Percentiles rank a stretch among this genome's conserved stretches.
phyloP scores from a whole-genome alignment of 2,329 filamentous ascomycete genomes.

The Blumeriella jaapii region DNA sequence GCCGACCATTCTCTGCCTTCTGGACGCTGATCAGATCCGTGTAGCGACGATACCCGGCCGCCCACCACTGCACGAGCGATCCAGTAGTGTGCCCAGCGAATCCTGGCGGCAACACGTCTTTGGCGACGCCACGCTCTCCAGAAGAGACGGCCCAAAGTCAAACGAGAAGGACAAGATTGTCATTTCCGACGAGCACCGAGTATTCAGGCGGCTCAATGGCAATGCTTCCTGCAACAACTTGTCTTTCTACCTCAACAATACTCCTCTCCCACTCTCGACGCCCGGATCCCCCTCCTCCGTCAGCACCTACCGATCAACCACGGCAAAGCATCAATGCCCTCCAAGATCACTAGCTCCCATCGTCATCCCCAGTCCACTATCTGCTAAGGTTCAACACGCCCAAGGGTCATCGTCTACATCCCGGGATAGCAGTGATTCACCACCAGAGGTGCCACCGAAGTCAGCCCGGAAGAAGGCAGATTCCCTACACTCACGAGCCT shows the following conservation, averaged over 20 bases:
- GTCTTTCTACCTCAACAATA: no score
- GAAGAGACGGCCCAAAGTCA: constrained; percentile 25
- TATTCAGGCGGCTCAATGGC: no score
- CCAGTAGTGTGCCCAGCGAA: constrained; percentile 46
- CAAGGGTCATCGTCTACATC: constrained; percentile 21
- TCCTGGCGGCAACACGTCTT: constrained; percentile 36
- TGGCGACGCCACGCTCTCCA: constrained; percentile 26
- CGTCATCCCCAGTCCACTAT: constrained; percentile 36
- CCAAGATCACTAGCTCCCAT: constrained; percentile 45
- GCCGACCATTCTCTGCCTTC: not conserved
- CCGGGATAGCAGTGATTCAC: constrained; percentile 27
- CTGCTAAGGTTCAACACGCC: constrained; percentile 13
- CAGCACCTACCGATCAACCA: constrained; percentile 11
- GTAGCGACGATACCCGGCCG: constrained; percentile 56
- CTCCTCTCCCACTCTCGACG: no score
- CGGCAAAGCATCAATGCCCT: constrained; percentile 33
- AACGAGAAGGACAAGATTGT: constrained; percentile 28
- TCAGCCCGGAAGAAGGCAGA: constrained; percentile 33
- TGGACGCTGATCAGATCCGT: constrained; percentile 8
- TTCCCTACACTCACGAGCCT: constrained; percentile 34
- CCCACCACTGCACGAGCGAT: constrained; percentile 52
- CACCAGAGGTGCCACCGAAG: constrained; percentile 31
- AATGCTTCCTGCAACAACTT: no score
- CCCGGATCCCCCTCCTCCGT: no score
- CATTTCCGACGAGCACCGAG: no score